Percentiles rank a stretch among this genome's conserved stretches.
Conservation (phyloP, 139 green algal species). For the Tetraselmis chui region DNA sequence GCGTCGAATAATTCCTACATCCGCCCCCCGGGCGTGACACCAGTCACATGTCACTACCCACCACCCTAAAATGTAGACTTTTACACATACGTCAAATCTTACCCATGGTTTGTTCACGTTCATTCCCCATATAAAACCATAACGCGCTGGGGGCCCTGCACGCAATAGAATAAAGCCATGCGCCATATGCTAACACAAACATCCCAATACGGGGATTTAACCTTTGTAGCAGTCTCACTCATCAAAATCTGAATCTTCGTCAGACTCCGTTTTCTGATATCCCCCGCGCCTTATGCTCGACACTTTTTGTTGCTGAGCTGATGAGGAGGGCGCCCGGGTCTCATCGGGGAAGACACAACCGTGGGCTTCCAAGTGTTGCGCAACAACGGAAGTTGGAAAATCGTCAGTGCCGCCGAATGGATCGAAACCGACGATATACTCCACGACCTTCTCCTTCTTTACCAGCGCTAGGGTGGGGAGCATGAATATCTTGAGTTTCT, state of each 20-base stretch:
- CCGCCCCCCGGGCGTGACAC: too few species aligned
- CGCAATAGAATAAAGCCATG: too few species aligned
- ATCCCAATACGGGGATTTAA: too few species aligned
- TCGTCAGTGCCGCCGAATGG: conserved; percentile 58
- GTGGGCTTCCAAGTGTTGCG: background rate
- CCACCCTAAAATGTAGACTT: too few species aligned
- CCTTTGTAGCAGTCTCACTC: background rate
- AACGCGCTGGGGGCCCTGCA: too few species aligned
- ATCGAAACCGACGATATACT: conserved; percentile 73
- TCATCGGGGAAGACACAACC: background rate
- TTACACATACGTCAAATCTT: too few species aligned
- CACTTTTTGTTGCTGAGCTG: background rate
- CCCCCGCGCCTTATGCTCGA: background rate
- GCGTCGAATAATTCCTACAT: too few species aligned
- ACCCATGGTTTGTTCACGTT: too few species aligned
- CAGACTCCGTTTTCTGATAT: conserved; percentile 44
- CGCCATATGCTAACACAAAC: too few species aligned
- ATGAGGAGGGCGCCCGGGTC: background rate
- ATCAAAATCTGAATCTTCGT: conserved; percentile 80
- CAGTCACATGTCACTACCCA: too few species aligned
- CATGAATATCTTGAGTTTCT: conserved; percentile 86
- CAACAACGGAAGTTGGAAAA: conserved; percentile 28
- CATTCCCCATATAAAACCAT: too few species aligned
- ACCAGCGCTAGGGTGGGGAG: conserved; percentile 88
- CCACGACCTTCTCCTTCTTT: conserved; percentile 77